Evolutionary conservation across 176 grass and related monocot species (phyloP), one percentile per base, ranked within the genome.

Genomic region (Themeda triandra): DNA sequence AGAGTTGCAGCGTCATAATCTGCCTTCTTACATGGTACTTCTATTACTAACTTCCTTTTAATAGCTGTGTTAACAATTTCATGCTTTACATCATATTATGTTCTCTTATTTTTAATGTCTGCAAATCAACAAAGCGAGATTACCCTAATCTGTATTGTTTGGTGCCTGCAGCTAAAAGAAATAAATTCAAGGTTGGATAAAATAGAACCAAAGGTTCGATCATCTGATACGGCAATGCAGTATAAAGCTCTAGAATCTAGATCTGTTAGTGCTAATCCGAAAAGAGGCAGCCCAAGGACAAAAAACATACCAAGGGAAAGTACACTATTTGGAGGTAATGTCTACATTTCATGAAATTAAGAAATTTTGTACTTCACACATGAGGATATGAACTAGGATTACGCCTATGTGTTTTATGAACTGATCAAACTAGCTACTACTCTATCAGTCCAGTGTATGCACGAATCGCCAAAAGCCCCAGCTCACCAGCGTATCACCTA

Each of bases 1-100:
- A 85, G 96, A 98, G 73, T 83, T 98, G 80, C 93, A 98, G 80
- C 91, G 93, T 29, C 91, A 98, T 73, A 92, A 93, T 87, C 83
- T 98, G 40, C 93, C 96, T 81, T 80, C 89, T 3, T 90, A 91
- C 73, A 96, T 98, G 93, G 96, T 98, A 90, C 51, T 37, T 81
- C 24, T 44, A 17, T 63, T 24, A 36, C 8, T 75, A 76, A 80
- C 6, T 35, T 70, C n/a, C 2, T 58, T 79, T 75, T 49, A 66
- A 54, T 68, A 66, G 63, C 78, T 82, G 27, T 14, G 86, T 10
- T 78, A 66, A 33, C 29, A 54, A 36, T 77, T 45, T 77, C 29
- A 7, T 83, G 65, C 11, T 73, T 36, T 66, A 59, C 59, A 73
- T 66, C 11, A 72, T 79, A 59, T 59, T 77, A 66, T 44, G 13